Evolutionary conservation across 2,329 filamentous ascomycete species (phyloP).

Genomic region (Rhinocladiella similis): DNA sequence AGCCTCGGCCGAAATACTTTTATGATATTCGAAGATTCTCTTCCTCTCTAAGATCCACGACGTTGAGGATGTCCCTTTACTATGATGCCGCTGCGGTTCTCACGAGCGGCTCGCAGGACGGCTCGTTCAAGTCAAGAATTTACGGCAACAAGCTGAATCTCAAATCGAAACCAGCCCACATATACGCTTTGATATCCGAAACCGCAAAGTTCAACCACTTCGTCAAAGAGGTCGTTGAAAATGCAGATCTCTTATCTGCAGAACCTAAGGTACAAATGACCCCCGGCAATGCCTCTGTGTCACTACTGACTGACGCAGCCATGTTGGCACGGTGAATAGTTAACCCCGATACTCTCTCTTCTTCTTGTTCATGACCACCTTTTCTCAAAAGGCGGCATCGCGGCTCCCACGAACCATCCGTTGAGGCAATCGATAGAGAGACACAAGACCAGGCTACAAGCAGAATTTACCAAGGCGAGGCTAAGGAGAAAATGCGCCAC

Average conservation of each 20-base stretch:
- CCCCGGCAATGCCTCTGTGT: constrained; percentile 1
- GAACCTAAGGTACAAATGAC: constrained; percentile 74
- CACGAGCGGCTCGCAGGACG: constrained; percentile 54
- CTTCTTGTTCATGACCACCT: constrained; percentile 85
- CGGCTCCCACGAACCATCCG: constrained; percentile 76
- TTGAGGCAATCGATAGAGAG: constrained; percentile 72
- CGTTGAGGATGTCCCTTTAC: constrained; percentile 78
- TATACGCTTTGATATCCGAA: constrained; percentile 86
- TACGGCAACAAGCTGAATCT: constrained; percentile 69
- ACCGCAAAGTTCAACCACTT: constrained; percentile 87
- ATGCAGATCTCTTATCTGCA: constrained; percentile 69
- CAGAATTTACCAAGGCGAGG: constrained; percentile 79
- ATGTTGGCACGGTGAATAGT: constrained; percentile 50
- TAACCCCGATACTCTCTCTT: constrained; percentile 76
- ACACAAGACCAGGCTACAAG: constrained; percentile 76
- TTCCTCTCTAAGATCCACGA: no score
- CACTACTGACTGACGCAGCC: constrained; percentile 41
- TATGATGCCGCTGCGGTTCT: constrained; percentile 83
- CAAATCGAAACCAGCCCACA: constrained; percentile 75
- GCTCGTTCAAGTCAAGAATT: constrained; percentile 82
- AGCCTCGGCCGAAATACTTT: neutral
- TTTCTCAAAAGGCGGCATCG: constrained; percentile 77
- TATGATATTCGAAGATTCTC: neutral
- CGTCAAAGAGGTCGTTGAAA: constrained; percentile 86
- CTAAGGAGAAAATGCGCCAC: constrained; percentile 70